Evolutionary conservation across 805 yeast genomes (phyloP).

Genomic region (Metschnikowia santaceciliae): DNA sequence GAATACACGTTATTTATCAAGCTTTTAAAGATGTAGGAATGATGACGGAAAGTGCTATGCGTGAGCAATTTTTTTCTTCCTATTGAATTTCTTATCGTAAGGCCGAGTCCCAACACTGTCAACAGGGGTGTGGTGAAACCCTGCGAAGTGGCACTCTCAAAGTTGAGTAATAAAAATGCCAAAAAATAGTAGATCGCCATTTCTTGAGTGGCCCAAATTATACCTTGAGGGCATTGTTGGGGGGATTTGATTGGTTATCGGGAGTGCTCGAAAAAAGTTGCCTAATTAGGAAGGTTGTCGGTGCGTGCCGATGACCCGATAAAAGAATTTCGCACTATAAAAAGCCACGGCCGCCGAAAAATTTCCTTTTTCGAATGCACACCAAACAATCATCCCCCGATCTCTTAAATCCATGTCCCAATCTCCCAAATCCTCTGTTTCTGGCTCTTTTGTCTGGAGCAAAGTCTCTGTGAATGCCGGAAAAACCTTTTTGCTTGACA

Average conservation of each 20-base stretch:
- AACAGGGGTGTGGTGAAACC: too few species aligned
- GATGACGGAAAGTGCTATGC: not conserved
- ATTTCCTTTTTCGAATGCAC: not conserved
- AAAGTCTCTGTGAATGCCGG: slow-evolving; percentile 9
- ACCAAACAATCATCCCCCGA: not conserved
- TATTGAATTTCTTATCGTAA: too few species aligned
- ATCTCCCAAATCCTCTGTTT: not conserved
- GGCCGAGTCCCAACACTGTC: too few species aligned
- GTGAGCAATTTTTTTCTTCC: too few species aligned
- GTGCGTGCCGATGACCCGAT: not conserved
- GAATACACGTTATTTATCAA: not conserved
- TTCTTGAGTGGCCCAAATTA: too few species aligned
- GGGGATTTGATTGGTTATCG: not conserved
- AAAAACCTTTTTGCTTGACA: slow-evolving; percentile 6
- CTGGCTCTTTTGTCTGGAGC: slow-evolving; percentile 7
- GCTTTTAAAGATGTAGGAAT: not conserved
- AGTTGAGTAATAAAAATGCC: too few species aligned
- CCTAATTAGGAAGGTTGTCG: not conserved
- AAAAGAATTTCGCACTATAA: not conserved
- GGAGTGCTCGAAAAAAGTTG: not conserved
- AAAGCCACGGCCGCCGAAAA: not conserved
- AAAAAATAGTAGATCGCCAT: too few species aligned
- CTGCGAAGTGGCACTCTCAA: too few species aligned
- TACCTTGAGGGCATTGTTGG: not conserved
- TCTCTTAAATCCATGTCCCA: not conserved